Evolutionary conservation across 75 land plant species (phyloP), one percentile per base, ranked within the genome.

Genomic region (Adiantum capillusveneris): DNA sequence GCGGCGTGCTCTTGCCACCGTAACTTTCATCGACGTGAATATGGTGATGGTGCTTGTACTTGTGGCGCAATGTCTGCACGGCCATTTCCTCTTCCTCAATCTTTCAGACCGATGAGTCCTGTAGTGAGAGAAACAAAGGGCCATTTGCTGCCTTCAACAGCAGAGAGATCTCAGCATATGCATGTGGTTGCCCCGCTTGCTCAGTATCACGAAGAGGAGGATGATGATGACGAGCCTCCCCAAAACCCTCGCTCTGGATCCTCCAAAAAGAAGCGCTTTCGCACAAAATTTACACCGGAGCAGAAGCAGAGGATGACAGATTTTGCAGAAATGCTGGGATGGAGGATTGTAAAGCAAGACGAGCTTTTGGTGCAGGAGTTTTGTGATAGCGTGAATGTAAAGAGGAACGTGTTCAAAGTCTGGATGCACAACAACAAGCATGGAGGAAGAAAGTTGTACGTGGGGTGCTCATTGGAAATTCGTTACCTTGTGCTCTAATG

Each of bases 391-490:
- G 62, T 65, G 37, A 72, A 79, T 28, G 84, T 83, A 20, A 69
- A 76, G 73, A 50, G 85, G 52, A 85, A 83, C 44, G 85, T 80
- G 7, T 67, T 83, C 51, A 83, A 83, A 63, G 85, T 83, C 24
- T 83, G 85, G 85, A 83, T 83, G 85, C 85, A 83, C 65, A 83
- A 83, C 71, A 75, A 83, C 66, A 83, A 83, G 84, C 44, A 78
- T 53, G 18, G 12, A 21, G 50, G 50, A n/a, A 46, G 22, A 46
- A 46, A 46, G 14, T 9, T 34, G 37, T 34, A 34, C 3, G 37
- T 34, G 3, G 7, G 9, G 9, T 34, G 9, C 9, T 3, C 37
- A 34, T 34, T n/a, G n/a, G n/a, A n/a, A n/a, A n/a, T n/a, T n/a
- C n/a, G n/a, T n/a, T n/a, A n/a, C n/a, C n/a, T n/a, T n/a, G n/a